These are phyloP conservation scores for Monilinia vaccinii-corymbosi DNA, from an alignment of 2,329 filamentous ascomycete genomes.

Conservation along the genomic window DNA sequence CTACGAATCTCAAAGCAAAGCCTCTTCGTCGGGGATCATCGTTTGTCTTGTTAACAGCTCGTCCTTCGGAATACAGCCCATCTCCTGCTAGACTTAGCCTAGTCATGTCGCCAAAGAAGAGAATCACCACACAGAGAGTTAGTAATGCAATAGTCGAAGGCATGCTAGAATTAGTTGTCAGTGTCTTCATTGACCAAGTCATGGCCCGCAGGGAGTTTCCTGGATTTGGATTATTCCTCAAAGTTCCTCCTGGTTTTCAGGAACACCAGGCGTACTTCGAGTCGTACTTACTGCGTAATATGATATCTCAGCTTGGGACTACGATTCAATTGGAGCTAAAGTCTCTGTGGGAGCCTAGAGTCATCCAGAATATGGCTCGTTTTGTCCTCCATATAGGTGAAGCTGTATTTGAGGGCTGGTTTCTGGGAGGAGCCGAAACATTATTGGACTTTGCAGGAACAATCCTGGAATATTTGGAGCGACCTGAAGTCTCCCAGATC, in stretches of 20 bases:
- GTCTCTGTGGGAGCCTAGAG: slow-evolving; percentile 67
- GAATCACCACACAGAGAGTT: slow-evolving; percentile 40
- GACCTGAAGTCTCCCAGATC: slow-evolving; percentile 67
- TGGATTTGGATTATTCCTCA: slow-evolving; percentile 76
- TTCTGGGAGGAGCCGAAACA: slow-evolving; percentile 75
- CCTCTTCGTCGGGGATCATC: slow-evolving; percentile 75
- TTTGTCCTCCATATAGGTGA: slow-evolving; percentile 77
- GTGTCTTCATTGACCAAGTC: slow-evolving; percentile 78
- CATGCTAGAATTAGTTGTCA: slow-evolving; percentile 67
- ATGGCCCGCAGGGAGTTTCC: slow-evolving; percentile 82
- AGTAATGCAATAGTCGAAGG: slow-evolving; percentile 66
- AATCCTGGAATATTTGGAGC: slow-evolving; percentile 79
- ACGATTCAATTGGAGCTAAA: slow-evolving; percentile 63
- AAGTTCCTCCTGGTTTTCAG: slow-evolving; percentile 83
- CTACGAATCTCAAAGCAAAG: slow-evolving; percentile 40
- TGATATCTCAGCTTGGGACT: slow-evolving; percentile 61
- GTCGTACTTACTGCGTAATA: slow-evolving; percentile 73
- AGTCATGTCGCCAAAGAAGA: slow-evolving; percentile 50
- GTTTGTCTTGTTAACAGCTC: slow-evolving; percentile 77
- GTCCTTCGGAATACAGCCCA: slow-evolving; percentile 48
- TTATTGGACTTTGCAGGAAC: slow-evolving; percentile 81
- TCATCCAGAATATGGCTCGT: slow-evolving; percentile 78
- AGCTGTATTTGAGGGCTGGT: slow-evolving; percentile 93
- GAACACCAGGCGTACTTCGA: slow-evolving; percentile 95
- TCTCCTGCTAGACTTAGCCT: slow-evolving; percentile 55